A percentile compares a stretch with the other conserved stretches of the same genome.
phyloP scores from a whole-genome alignment of 768 basidiomycete genomes.

The Leccinum variicolor region DNA sequence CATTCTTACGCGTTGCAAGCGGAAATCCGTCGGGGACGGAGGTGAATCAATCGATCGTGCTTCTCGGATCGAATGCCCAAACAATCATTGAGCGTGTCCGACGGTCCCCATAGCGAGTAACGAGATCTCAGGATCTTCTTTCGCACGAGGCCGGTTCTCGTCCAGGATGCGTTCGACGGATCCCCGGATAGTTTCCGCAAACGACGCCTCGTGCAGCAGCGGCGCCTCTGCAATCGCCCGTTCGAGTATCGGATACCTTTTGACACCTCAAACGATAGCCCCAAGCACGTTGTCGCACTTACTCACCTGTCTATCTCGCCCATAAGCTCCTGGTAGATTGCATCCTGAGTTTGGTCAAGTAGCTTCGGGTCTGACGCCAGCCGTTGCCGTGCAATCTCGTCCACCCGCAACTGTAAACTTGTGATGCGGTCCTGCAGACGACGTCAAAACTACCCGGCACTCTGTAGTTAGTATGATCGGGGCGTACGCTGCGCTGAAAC shows the following conservation, averaged over 20 bases:
- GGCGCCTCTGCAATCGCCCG: conserved; percentile 53
- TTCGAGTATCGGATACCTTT: conserved; percentile 66
- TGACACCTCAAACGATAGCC: not conserved
- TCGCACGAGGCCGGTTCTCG: conserved; percentile 30
- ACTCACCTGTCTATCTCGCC: conserved; percentile 70
- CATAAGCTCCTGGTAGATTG: conserved; percentile 58
- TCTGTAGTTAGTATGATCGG: not conserved
- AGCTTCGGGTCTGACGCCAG: conserved; percentile 53
- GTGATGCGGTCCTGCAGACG: conserved; percentile 43
- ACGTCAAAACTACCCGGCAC: not conserved
- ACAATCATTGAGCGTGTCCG: not conserved
- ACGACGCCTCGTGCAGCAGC: conserved; percentile 46
- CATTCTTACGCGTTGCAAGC: not conserved
- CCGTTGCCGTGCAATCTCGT: conserved; percentile 58
- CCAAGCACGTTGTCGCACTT: not conserved
- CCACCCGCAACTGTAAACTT: conserved; percentile 55
- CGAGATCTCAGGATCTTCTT: not conserved
- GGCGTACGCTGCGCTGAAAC: conserved; percentile 59
- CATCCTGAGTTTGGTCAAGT: conserved; percentile 48
- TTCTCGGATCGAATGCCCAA: not conserved
- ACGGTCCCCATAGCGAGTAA: not conserved
- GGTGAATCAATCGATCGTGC: not conserved
- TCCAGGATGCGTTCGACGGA: conserved; percentile 46
- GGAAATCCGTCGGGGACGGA: conserved; percentile 3
- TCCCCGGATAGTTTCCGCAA: conserved; percentile 40